Conservation (phyloP, 345 rosid genomes). For the Populus alba region DNA sequence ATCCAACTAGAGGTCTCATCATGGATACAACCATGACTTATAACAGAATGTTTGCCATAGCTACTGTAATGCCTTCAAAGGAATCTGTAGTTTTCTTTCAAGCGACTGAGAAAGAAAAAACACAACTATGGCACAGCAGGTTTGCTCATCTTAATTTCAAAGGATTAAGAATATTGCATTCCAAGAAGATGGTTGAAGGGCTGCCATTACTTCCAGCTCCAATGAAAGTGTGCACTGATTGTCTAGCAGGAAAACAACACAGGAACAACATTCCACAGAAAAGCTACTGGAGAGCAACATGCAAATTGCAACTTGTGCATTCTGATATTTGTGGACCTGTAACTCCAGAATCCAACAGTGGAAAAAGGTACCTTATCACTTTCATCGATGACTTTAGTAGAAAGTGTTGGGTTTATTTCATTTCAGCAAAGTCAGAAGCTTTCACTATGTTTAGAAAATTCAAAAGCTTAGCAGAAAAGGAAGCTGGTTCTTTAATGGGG, state of each 20-base stretch:
- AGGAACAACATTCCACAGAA: background rate
- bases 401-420: background rate
- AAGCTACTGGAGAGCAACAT: background rate
- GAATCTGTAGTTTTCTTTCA: too few species aligned
- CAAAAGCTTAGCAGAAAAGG: background rate
- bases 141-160: background rate
- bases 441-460: background rate
- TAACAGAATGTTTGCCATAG: too few species aligned
- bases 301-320: background rate
- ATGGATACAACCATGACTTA: too few species aligned
- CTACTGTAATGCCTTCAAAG: rapidly evolving
- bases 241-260: background rate
- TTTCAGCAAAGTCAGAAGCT: background rate
- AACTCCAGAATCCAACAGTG: background rate
- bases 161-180: background rate
- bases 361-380: background rate
- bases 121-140: rapidly evolving
- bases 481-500: background rate
- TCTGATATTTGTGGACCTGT: rapidly evolving
- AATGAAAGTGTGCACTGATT: background rate
- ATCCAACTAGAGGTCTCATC: too few species aligned
- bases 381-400: background rate
- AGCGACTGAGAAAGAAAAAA: background rate
- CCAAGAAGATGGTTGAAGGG: background rate
- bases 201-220: background rate